Evolutionary conservation across 495 filamentous ascomycete species (phyloP), one percentile per base, ranked within the genome.

Genomic region (Aspergillus egyptiacus): DNA sequence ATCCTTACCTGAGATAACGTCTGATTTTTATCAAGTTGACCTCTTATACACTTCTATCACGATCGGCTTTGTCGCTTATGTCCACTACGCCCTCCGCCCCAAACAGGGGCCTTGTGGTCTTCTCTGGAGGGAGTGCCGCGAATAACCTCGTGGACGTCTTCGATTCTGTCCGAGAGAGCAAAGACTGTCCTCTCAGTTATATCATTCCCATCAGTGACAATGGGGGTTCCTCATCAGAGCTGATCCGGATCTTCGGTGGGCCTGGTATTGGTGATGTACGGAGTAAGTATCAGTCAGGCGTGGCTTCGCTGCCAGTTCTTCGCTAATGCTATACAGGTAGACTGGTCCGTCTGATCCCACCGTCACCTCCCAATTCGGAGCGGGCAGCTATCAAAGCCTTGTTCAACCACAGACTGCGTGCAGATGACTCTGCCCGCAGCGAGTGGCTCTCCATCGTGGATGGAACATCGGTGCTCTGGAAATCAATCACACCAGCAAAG

Each of bases 181-280:
- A 84, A 43, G 66, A 77, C 28, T 85, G 85, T 50, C 72, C 73
- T 18, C 74, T 94, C 35, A 87, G 77, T 62, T 91, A 94, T 58
- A 78, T 96, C 48, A 94, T 97, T 44, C 91, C 91, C 13, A 95
- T 96, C 58, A 89, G 84, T 55, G 91, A 97, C 65, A 97, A 97
- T 70, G 91, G 91, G 22, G 91, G 91, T 14, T 89, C 84, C 25
- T 90, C 89, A 1, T 91, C 86, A 6, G 91, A 97, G 69, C 65
- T 96, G 56, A 91, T 96, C 52, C 77, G 91, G 13, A 87, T 97
- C 13, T 87, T 96, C 66, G 91, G 91, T 1, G 91, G 91, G 0
- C 91, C 91, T 42, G 90, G 89, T 10, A 94, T 95, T 65, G 90
- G 90, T 25, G 90, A 96, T 71, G 76, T 94, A 34, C 79, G 90